Evolutionary conservation across 345 rosid genomes (phyloP).

Genomic region (Dipteronia sinensis): DNA sequence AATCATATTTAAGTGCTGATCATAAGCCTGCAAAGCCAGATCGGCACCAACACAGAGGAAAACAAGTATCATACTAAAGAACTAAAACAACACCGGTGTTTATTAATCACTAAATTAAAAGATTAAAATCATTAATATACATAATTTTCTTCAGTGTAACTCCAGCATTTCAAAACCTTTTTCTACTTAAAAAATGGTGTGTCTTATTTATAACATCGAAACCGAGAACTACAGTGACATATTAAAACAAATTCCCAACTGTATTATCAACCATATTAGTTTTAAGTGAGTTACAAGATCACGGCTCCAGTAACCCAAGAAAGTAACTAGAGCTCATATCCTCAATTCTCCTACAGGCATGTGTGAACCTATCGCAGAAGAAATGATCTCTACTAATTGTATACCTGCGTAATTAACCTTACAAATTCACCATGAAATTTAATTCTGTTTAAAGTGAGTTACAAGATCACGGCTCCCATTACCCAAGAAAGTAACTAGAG

Average conservation of each 20-base stretch:
- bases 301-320: not conserved
- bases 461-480: not conserved
- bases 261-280: not conserved
- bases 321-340: not conserved
- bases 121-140: not conserved
- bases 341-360: not conserved
- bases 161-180: not conserved
- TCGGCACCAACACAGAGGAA: slow-evolving; percentile 7
- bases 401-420: not conserved
- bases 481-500: not conserved
- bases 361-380: not conserved
- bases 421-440: not conserved
- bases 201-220: not conserved
- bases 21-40: slow-evolving; percentile 75
- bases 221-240: not conserved
- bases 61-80: slow-evolving; percentile 3
- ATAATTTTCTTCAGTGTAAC: not conserved
- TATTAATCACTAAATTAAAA: not conserved
- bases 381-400: not conserved
- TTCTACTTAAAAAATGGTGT: not conserved
- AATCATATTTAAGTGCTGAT: slow-evolving; percentile 99
- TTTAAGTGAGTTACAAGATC: not conserved
- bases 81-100: not conserved
- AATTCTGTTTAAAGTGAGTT: not conserved
- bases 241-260: not conserved